A percentile compares a stretch with the other conserved stretches of the same genome.
Evolutionary conservation across 2,329 filamentous ascomycete genomes (phyloP).

Genomic region (Microdochium nivale): DNA sequence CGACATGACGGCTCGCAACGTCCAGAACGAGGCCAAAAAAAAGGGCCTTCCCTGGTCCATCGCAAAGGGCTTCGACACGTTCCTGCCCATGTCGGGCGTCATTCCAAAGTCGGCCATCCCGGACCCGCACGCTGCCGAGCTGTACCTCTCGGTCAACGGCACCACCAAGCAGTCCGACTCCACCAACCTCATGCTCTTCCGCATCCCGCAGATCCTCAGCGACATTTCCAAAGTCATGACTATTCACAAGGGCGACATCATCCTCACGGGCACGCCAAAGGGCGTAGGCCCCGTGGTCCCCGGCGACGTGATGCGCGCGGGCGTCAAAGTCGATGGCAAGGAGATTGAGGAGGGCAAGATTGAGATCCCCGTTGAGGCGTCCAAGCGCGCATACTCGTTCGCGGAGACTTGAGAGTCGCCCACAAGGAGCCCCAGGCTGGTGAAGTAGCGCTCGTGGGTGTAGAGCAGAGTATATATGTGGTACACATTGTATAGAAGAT

Average conservation of each 20-base stretch:
- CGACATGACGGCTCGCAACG: constrained; percentile 94
- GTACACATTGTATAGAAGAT: no score
- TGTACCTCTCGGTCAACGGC: constrained; percentile 80
- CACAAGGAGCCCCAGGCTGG: neutral
- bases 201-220: constrained; percentile 75
- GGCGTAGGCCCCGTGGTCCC: constrained; percentile 80
- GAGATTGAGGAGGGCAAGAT: constrained; percentile 80
- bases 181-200: constrained; percentile 91
- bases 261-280: constrained; percentile 95
- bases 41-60: constrained; percentile 96
- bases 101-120: constrained; percentile 75
- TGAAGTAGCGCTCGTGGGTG: neutral
- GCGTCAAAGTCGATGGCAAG: constrained; percentile 69
- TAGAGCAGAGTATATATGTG: neutral
- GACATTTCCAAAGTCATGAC: constrained; percentile 96
- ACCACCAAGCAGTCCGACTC: constrained; percentile 73
- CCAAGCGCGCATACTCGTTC: constrained; percentile 69
- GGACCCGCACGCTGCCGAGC: constrained; percentile 79
- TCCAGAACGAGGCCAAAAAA: constrained; percentile 93
- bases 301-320: constrained; percentile 81
- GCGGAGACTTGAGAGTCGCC: constrained; percentile 49
- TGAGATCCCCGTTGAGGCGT: constrained; percentile 75
- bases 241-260: constrained; percentile 81
- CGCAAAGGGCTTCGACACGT: constrained; percentile 96
- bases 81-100: constrained; percentile 75